A percentile compares a stretch with the other conserved stretches of the same genome.
These are phyloP conservation scores for Talaromyces sp. DNA, from an alignment of 2,329 filamentous ascomycete species.

Conservation along the genomic window DNA sequence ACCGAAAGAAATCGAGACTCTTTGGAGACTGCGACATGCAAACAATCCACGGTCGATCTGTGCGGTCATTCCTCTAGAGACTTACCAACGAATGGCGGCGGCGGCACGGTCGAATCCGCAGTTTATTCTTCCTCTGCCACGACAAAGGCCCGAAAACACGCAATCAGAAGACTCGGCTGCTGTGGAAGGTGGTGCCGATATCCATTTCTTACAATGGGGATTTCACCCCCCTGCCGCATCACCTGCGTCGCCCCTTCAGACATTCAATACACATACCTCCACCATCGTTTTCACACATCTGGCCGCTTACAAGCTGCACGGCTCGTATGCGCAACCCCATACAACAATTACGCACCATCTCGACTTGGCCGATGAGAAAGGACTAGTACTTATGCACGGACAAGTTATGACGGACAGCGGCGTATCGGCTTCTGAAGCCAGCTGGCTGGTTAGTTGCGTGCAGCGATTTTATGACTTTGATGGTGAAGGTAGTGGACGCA, in stretches of 20 bases:
- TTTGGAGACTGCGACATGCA: slow-evolving; percentile 89
- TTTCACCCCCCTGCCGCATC: slow-evolving; percentile 64
- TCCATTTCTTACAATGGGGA: slow-evolving; percentile 95
- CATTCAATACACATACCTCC: slow-evolving; percentile 55
- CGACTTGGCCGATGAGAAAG: slow-evolving; percentile 71
- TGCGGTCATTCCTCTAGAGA: slow-evolving; percentile 70
- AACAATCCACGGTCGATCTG: slow-evolving; percentile 71
- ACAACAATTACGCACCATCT: slow-evolving; percentile 90
- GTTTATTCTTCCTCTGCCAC: slow-evolving; percentile 82
- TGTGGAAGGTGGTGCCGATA: slow-evolving; percentile 66
- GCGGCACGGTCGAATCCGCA: slow-evolving; percentile 74
- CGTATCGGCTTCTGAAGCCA: slow-evolving; percentile 74
- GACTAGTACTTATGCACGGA: slow-evolving; percentile 82
- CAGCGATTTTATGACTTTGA: slow-evolving; percentile 79
- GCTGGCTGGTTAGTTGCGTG: slow-evolving; percentile 85
- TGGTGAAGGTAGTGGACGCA: slow-evolving; percentile 58
- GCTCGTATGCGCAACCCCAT: slow-evolving; percentile 86
- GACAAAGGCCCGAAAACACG: slow-evolving; percentile 30
- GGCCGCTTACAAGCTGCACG: slow-evolving; percentile 85
- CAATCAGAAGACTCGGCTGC: slow-evolving; percentile 23
- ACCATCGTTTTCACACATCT: slow-evolving; percentile 91
- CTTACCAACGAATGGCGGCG: slow-evolving; percentile 69
- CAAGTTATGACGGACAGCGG: slow-evolving; percentile 72
- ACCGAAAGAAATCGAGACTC: slow-evolving; percentile 73
- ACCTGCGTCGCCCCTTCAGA: slow-evolving; percentile 27